phyloP scores from a whole-genome alignment of 176 grass and related monocot genomes.

The Musa troglodytarum region DNA sequence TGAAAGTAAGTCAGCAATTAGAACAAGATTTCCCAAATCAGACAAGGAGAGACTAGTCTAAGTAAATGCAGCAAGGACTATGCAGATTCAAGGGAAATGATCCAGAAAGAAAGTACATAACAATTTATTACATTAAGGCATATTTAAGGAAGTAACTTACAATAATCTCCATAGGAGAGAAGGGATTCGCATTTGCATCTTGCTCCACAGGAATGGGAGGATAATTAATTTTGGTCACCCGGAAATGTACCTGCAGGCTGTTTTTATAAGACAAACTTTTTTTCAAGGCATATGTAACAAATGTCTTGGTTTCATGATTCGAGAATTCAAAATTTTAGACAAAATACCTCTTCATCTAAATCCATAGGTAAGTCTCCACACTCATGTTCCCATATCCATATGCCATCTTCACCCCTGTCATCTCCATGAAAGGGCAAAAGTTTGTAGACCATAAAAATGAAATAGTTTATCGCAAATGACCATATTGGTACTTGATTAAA shows the following conservation, averaged over 20 bases:
- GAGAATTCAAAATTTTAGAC: slow-evolving; percentile 8
- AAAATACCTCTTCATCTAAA: slow-evolving; percentile 74
- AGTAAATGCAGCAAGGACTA: too few relatives aligned
- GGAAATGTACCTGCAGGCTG: slow-evolving; percentile 60
- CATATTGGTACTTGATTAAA: neutral
- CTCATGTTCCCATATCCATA: slow-evolving; percentile 55
- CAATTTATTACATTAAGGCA: neutral
- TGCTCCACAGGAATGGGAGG: slow-evolving; percentile 76
- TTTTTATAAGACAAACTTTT: slow-evolving; percentile 13
- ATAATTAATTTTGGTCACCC: slow-evolving; percentile 71
- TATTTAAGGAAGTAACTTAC: slow-evolving; percentile 30
- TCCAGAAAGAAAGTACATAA: neutral
- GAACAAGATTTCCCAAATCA: neutral
- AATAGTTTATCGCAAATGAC: neutral
- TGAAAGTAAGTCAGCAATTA: neutral
- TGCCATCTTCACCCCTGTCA: slow-evolving; percentile 50
- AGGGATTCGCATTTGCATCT: slow-evolving; percentile 57
- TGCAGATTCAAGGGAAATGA: too few relatives aligned
- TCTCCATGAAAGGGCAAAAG: neutral
- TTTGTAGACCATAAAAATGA: neutral
- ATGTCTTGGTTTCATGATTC: slow-evolving; percentile 3
- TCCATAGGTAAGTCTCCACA: slow-evolving; percentile 50
- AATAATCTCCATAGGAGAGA: slow-evolving; percentile 82
- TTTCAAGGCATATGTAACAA: neutral
- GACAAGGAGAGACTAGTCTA: too few relatives aligned